A percentile compares a stretch with the other conserved stretches of the same genome.
Evolutionary conservation across 805 yeast species (phyloP).

Genomic region (Saturnispora diversa): DNA sequence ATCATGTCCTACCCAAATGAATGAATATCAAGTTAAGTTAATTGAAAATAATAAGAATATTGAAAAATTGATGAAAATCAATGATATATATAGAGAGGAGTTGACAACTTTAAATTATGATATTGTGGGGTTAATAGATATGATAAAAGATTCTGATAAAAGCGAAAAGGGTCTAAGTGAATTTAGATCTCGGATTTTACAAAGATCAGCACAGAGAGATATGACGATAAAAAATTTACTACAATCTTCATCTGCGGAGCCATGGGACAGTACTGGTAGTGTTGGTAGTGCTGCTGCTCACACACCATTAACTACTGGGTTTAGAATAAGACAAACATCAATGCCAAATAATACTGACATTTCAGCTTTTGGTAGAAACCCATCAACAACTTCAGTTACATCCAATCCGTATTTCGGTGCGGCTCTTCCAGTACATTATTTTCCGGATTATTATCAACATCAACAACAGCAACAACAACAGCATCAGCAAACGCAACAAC

Average conservation of each 20-base stretch:
- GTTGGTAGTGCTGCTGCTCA: neutral
- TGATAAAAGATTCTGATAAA: conserved; percentile 21
- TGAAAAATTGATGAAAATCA: conserved; percentile 35
- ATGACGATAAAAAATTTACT: conserved; percentile 22
- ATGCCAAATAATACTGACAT: neutral
- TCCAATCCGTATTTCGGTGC: conserved; percentile 16
- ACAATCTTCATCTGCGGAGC: conserved; percentile 12
- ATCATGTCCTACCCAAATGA: conserved; percentile 1
- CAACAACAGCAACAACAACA: conserved; percentile 11
- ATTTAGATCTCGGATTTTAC: conserved; percentile 24
- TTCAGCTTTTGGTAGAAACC: conserved; percentile 15
- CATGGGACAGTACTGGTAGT: conserved; percentile 1
- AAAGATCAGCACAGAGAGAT: conserved; percentile 29
- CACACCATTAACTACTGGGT: conserved; percentile 2
- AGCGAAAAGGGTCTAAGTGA: conserved; percentile 18
- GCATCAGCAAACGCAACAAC: conserved; percentile 10
- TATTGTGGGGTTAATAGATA: conserved; percentile 43
- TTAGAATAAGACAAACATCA: conserved; percentile 1
- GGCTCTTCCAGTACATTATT: conserved; percentile 2
- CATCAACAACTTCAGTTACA: conserved; percentile 16
- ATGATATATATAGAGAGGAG: conserved; percentile 42
- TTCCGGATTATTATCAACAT: conserved; percentile 11
- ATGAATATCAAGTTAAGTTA: conserved; percentile 5
- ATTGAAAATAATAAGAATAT: neutral
- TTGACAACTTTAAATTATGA: conserved; percentile 44